Evolutionary conservation across 2,329 filamentous ascomycete species (phyloP).

Genomic region (Ophiocordyceps camponoti-floridani): DNA sequence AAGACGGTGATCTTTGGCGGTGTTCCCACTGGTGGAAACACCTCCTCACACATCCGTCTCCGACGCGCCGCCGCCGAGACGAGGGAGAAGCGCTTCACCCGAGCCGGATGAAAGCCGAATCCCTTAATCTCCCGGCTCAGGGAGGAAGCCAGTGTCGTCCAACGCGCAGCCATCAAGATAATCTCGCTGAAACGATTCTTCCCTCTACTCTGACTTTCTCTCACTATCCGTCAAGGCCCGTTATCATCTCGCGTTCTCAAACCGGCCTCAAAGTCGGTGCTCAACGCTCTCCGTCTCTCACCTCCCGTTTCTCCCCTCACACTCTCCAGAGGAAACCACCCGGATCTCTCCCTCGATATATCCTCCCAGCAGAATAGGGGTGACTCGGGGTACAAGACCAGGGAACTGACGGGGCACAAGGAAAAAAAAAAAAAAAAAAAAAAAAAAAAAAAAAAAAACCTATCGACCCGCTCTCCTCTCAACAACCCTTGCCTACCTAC

Average conservation of each 20-base stretch:
- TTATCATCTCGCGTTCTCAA: too few species aligned
- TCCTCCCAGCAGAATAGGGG: too few species aligned
- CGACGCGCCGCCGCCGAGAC: not conserved
- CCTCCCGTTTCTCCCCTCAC: not conserved
- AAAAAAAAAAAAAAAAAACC: too few species aligned
- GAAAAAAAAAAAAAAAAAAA: too few species aligned
- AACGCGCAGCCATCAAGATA: not conserved
- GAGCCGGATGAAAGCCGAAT: not conserved
- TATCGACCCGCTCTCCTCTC: not conserved
- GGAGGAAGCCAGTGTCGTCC: not conserved
- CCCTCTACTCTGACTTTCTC: too few species aligned
- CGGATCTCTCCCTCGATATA: too few species aligned
- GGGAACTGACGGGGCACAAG: too few species aligned
- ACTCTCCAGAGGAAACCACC: too few species aligned
- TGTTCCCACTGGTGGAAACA: too few species aligned
- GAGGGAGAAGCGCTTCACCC: not conserved
- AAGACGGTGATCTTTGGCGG: conserved; percentile 36
- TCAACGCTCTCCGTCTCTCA: not conserved
- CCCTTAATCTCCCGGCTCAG: not conserved
- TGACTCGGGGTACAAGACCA: too few species aligned
- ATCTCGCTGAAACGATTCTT: not conserved
- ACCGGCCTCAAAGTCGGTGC: too few species aligned
- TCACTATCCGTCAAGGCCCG: too few species aligned
- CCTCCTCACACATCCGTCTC: not conserved
- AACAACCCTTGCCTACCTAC: not conserved